phyloP scores from a whole-genome alignment of 129 eudicot genomes.

The Scalesia atractyloides region DNA sequence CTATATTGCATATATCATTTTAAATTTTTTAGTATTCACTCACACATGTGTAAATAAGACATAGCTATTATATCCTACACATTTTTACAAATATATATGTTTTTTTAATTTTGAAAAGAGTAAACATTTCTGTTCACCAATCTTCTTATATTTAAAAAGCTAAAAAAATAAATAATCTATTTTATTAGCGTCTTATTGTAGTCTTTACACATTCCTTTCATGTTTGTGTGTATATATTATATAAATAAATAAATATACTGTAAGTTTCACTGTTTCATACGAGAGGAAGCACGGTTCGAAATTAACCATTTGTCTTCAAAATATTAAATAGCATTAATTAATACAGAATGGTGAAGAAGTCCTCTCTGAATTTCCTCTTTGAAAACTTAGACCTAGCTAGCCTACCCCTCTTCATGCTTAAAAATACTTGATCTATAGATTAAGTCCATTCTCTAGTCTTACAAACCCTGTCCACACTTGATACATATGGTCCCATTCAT shows the following conservation, averaged over 20 bases:
- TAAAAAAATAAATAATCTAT: too few species aligned
- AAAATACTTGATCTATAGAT: conserved; percentile 32
- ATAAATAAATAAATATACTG: neutral
- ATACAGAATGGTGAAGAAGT: conserved; percentile 33
- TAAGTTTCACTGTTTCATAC: neutral
- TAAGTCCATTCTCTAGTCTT: conserved; percentile 40
- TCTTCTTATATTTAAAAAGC: too few species aligned
- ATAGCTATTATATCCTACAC: too few species aligned
- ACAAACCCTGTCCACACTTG: conserved; percentile 31
- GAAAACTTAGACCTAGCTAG: conserved; percentile 29
- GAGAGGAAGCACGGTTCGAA: conserved; percentile 17
- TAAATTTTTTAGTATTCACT: too few species aligned
- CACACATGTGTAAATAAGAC: too few species aligned
- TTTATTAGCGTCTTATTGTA: too few species aligned
- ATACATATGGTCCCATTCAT: conserved; percentile 29
- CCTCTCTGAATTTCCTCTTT: conserved; percentile 29
- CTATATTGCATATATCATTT: too few species aligned
- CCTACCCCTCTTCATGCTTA: conserved; percentile 32
- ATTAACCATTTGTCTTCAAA: conserved; percentile 14
- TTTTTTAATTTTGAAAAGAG: too few species aligned
- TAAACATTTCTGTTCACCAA: too few species aligned
- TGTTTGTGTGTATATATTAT: neutral
- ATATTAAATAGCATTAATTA: conserved; percentile 41
- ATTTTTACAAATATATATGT: too few species aligned
- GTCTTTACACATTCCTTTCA: too few species aligned